These are phyloP conservation scores for Adansonia grandidieri DNA, from an alignment of 441 rosid genomes.

Conservation along the genomic window DNA sequence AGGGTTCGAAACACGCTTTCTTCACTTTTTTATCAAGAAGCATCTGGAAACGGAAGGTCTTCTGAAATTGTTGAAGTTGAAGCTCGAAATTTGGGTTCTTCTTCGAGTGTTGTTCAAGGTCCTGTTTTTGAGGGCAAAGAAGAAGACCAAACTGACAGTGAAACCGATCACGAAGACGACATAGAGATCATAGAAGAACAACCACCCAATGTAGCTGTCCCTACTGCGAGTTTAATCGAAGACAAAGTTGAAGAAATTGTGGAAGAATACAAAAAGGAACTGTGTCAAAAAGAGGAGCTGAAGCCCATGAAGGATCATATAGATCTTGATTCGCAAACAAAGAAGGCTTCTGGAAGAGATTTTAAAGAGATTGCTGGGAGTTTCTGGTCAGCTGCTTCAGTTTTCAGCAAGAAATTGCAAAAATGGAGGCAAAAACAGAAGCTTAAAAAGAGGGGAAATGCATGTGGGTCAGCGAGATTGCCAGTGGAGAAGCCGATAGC, in stretches of 20 bases:
- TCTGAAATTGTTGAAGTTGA: conserved; percentile 52
- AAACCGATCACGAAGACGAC: conserved; percentile 42
- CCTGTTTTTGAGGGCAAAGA: conserved; percentile 70
- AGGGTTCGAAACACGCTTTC: conserved; percentile 80
- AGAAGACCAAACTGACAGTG: conserved; percentile 55
- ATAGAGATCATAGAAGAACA: conserved; percentile 55
- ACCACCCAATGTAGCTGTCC: conserved; percentile 48
- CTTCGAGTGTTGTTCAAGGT: conserved; percentile 46
- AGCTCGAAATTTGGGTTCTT: conserved; percentile 50
- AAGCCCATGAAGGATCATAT: conserved; percentile 93
- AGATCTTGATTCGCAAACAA: conserved; percentile 85
- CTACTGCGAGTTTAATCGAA: conserved; percentile 44
- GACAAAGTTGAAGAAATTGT: conserved; percentile 58
- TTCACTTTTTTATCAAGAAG: conserved; percentile 64
- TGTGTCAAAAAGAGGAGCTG: conserved; percentile 51
- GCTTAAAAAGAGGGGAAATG: conserved; percentile 67
- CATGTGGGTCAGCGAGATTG: conserved; percentile 71
- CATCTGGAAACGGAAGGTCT: conserved; percentile 21
- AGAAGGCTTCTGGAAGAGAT: conserved; percentile 73
- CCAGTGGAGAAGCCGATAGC: conserved; percentile 94
- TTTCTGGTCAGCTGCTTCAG: conserved; percentile 98
- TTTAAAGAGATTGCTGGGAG: conserved; percentile 78
- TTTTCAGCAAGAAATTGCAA: conserved; percentile 92
- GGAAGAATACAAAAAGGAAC: conserved; percentile 52
- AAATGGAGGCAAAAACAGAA: conserved; percentile 98